A percentile compares a stretch with the other conserved stretches of the same genome.
These are phyloP conservation scores for Neurospora africana DNA, from an alignment of 495 filamentous ascomycete genomes.

Conservation along the genomic window DNA sequence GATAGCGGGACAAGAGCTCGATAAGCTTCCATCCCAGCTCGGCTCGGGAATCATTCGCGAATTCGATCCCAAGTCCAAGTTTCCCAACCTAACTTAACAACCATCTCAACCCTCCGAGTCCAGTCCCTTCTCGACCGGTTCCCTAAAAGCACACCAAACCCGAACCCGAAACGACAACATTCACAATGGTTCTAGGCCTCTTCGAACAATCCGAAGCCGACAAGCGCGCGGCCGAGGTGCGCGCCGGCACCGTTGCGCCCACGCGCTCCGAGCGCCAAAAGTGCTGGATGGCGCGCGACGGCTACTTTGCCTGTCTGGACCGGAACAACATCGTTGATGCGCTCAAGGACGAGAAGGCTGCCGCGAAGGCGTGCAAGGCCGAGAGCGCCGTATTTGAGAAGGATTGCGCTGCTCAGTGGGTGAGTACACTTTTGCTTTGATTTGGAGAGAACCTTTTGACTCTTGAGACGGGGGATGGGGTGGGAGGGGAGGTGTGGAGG, in stretches of 20 bases:
- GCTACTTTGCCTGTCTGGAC: conserved; percentile 79
- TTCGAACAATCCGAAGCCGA: conserved; percentile 31
- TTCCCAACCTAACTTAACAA: neutral
- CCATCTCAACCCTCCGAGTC: neutral
- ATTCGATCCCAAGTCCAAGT: neutral
- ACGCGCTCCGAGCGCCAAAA: conserved; percentile 61
- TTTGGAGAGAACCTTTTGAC: too few species aligned
- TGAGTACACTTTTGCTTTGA: conserved; percentile 5
- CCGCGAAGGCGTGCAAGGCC: conserved; percentile 53
- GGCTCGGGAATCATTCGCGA: neutral
- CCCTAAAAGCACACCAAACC: too few species aligned
- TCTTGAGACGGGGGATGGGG: neutral
- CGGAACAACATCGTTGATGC: conserved; percentile 69
- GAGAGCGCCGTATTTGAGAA: conserved; percentile 59
- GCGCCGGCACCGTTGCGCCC: conserved; percentile 58
- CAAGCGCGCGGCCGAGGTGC: conserved; percentile 41
- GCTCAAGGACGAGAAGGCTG: conserved; percentile 57
- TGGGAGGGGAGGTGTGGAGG: neutral
- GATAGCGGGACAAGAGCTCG: neutral
- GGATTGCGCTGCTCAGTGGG: conserved; percentile 50
- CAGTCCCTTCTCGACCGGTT: too few species aligned
- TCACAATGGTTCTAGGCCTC: conserved; percentile 36
- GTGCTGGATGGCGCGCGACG: conserved; percentile 83
- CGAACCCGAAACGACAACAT: neutral
- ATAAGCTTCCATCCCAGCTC: neutral